Evolutionary conservation across 2,329 filamentous ascomycete species (phyloP), one percentile per base, ranked within the genome.

Genomic region (Botrytis cinerea): DNA sequence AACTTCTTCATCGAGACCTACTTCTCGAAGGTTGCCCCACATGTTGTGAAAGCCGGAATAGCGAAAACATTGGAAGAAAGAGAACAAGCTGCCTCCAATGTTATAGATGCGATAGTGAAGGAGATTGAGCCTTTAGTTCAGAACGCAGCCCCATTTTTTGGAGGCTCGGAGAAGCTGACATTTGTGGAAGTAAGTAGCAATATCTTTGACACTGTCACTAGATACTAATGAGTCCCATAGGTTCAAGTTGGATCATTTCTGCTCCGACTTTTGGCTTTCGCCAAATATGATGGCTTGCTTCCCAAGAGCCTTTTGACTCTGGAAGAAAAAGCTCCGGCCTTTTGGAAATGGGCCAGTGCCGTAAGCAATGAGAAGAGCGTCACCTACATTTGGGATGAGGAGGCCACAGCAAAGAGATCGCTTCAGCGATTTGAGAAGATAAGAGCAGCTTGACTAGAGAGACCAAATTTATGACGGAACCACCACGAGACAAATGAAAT

Each of bases 1-100:
- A 85, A 84, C 74, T 93, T 93, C 82, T 95, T 96, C 79, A 87
- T 89, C 62, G 92, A 94, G 77, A 87, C 92, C 0, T 94, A 87
- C 85, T 84, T 87, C 77, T 85, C 82, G 79, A 93, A 93, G 80
- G 85, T 90, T 70, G 84, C 87, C 12, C 77, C 83, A 0, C 81
- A 87, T 51, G 83, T 84, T 74, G 85, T 87, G 0, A 83, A 85
- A 64, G 79, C 81, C 25, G 78, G 71, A 5, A 2, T 57, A 32
- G 66, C 25, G 12, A 69, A 69, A 40, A 57, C 66, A 10, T 45
- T 14, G 28, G 83, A 82, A 0, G 84, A 86, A 1, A 85, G 83
- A 9, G 89, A 90, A 64, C 84, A 85, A 8, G 84, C 86, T 1
- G 84, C 82, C 0, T 82, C 86, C 35, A 86, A 86, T 14, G 83